Base-by-base conservation (phyloP, 2,329 filamentous ascomycete species). In the Diplodia mutila region DNA sequence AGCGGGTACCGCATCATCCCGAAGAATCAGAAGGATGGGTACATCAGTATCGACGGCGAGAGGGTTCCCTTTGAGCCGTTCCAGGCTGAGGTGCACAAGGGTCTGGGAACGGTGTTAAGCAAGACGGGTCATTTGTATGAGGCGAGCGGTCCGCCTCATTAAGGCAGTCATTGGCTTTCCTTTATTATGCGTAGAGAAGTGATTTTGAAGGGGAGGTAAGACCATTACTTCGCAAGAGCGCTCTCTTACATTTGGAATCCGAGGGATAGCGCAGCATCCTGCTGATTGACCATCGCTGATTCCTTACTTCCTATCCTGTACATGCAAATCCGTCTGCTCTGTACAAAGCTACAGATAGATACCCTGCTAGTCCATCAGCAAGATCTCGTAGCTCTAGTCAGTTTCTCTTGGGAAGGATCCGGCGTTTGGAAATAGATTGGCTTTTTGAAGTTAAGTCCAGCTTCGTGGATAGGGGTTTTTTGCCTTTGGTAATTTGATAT, bases 21-120 rank as follows among this genome's bases (percentile, higher is more conserved):
- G 0, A 88, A 87, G 23, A 71, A 90, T 70, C 85, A 89, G 73
- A 82, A 86, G 48, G 85, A 89, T 70, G 94, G 94, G 1, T 95
- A 91, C 77, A 96, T 99, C 76, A 96, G 93, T 77, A 93, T 99
- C 71, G 95, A 98, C 75, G 95, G 95, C 46, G 95, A 99, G 80
- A 86, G 87, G 65, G 85, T 97, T 2, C 91, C 93, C 0, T 98
- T 97, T 76, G 90, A 90, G 73, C 91, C 92, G 0, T 96, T 97
- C 76, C 95, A 99, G 81, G 92, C 90, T 2, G 95, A 99, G 80
- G 85, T 97, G 7, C 93, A 97, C 77, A 86, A 83, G 64, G 91
- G 90, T 0, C 82, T 99, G 27, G 95, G 92, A 0, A 92, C 91
- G 4, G 91, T 94, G n/a, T 82, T 98, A 70, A 92, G 92, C 61